Percentiles rank a stretch among this genome's conserved stretches.
Conservation (phyloP, 2,329 filamentous ascomycete genomes). For the Penicillium sp. region DNA sequence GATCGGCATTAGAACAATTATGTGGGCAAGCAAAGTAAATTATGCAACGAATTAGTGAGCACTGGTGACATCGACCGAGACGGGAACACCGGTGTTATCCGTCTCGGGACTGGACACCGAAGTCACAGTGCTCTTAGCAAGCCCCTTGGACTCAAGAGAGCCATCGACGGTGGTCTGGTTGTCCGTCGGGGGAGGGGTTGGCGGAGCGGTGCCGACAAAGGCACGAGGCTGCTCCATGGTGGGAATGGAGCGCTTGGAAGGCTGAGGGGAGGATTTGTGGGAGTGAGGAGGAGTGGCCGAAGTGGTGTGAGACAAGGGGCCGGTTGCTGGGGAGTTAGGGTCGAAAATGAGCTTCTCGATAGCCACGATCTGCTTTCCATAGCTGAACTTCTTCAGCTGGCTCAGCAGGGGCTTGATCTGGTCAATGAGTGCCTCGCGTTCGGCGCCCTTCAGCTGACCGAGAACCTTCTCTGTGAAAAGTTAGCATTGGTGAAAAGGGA, state of each 20-base stretch:
- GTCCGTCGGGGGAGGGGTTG: slow-evolving; percentile 67
- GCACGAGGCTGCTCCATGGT: slow-evolving; percentile 43
- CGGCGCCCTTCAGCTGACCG: slow-evolving; percentile 59
- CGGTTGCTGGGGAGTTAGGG: slow-evolving; percentile 25
- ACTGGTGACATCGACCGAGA: slow-evolving; percentile 28
- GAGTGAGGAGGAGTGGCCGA: slow-evolving; percentile 42
- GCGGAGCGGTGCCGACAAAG: slow-evolving; percentile 58
- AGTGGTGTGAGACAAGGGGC: slow-evolving; percentile 31
- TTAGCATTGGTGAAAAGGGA: slow-evolving; percentile 25
- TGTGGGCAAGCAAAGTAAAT: slow-evolving; percentile 24
- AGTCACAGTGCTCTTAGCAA: slow-evolving; percentile 36
- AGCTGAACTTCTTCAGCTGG: slow-evolving; percentile 63
- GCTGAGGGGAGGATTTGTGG: slow-evolving; percentile 42
- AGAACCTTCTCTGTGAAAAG: slow-evolving; percentile 72
- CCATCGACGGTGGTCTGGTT: slow-evolving; percentile 62
- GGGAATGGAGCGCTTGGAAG: slow-evolving; percentile 34
- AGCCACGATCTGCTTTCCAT: slow-evolving; percentile 66
- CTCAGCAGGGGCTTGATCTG: slow-evolving; percentile 65
- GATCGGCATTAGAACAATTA: slow-evolving; percentile 24
- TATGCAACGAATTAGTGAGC: slow-evolving; percentile 29
- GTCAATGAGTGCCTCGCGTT: slow-evolving; percentile 61
- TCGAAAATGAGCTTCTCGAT: slow-evolving; percentile 60
- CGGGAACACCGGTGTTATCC: slow-evolving; percentile 24
- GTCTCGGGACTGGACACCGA: slow-evolving; percentile 34
- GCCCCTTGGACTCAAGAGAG: slow-evolving; percentile 38